Evolutionary conservation across 1,284 basidiomycete species (phyloP), one percentile per base, ranked within the genome.

Genomic region (Ustilago vetiveriae): DNA sequence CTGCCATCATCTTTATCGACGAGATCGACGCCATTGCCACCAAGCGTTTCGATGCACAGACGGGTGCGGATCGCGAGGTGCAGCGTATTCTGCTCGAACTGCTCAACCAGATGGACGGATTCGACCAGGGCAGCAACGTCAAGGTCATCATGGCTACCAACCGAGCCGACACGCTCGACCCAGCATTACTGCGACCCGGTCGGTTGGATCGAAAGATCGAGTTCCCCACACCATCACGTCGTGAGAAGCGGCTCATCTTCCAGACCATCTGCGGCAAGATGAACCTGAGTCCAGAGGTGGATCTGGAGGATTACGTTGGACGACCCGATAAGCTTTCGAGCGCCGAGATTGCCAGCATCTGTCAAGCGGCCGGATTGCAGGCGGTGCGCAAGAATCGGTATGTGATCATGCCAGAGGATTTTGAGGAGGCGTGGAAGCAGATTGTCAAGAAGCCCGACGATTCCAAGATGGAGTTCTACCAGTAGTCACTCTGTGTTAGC

Each of bases 1-100:
- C 96, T 1, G 90, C 93, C 39, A 99, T 99, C 82, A 98, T 99
- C 84, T 99, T 99, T 84, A 98, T 99, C 81, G 95, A 98, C 82
- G 95, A 99, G 82, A 94, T 99, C 67, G 96, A 99, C 79, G 96
- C 96, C 19, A 98, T 99, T 81, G 96, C 96, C 4, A 98, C 96
- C 35, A 99, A 98, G 84, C 94, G 96, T 82, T 99, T 99, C 85
- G 96, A 98, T 80, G 96, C 96, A 4, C 96, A 99, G 83, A 98
- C 96, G 1, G 96, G 96, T 80, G 96, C 96, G 13, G 96, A 99
- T 84, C 88, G 96, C 74, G 96, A 99, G 84, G 96, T 99, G 17
- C 96, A 99, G 83, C 92, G 96, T 84, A 98, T 99, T 81, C 83
- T 99, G 70, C 88, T 99, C n/a, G 96, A 99, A 82, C 85, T 99